phyloP scores from a whole-genome alignment of 2,329 filamentous ascomycete genomes.

The Verticillium zaregamsianum region DNA sequence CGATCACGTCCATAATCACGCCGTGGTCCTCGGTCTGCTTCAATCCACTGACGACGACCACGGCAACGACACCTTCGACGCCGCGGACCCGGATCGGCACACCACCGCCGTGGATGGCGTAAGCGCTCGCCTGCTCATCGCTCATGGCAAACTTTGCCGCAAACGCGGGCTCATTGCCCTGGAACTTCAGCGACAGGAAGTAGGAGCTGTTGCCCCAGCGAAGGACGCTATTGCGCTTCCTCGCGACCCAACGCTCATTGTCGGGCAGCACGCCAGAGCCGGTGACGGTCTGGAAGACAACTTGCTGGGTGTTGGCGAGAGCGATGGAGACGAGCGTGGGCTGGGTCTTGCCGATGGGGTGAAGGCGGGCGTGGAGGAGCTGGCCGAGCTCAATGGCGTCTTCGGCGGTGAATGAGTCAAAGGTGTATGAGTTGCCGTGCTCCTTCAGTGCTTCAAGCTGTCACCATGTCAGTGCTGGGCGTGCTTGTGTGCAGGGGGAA shows the following conservation, averaged over 20 bases:
- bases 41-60: slow-evolving; percentile 72
- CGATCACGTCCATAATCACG: slow-evolving; percentile 66
- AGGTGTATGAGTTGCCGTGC: slow-evolving; percentile 37
- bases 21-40: slow-evolving; percentile 76
- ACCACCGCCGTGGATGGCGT: slow-evolving; percentile 75
- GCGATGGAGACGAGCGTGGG: slow-evolving; percentile 62
- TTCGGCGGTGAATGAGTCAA: slow-evolving; percentile 54
- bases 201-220: slow-evolving; percentile 68
- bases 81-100: slow-evolving; percentile 68
- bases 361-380: slow-evolving; percentile 59
- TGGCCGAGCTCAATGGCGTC: slow-evolving; percentile 64
- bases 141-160: slow-evolving; percentile 61
- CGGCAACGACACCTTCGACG: slow-evolving; percentile 71
- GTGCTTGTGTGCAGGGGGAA: not conserved
- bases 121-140: slow-evolving; percentile 50
- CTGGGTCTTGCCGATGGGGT: slow-evolving; percentile 39
- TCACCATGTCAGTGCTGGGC: not conserved
- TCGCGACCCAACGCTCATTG: slow-evolving; percentile 64
- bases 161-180: slow-evolving; percentile 61
- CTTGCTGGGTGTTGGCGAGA: slow-evolving; percentile 52
- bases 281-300: slow-evolving; percentile 67
- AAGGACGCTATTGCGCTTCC: slow-evolving; percentile 69
- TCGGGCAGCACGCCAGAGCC: slow-evolving; percentile 66
- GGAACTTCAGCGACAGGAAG: slow-evolving; percentile 66
- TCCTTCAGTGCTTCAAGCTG: slow-evolving; percentile 24